Evolutionary conservation across 331 rosid genomes (phyloP), one percentile per base, ranked within the genome.

Genomic region (Phaseolus coccineus): DNA sequence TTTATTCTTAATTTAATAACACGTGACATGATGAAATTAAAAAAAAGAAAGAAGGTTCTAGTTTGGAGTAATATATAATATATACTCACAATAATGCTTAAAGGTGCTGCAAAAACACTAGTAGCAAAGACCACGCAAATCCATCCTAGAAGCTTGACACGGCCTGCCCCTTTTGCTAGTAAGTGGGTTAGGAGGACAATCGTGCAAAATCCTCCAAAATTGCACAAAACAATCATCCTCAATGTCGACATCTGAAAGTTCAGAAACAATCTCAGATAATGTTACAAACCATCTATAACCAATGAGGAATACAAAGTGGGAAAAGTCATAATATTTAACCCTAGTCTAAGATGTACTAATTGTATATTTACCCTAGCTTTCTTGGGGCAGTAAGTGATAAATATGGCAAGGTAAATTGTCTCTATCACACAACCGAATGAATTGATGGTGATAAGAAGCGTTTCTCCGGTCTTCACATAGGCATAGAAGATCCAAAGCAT

Each of bases 401-500:
- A 92, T 55, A 95, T 31, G 35, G 89, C 89, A 37, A 95, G 83
- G 83, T 95, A 95, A 79, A 91, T 74, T 6, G 94, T 91, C 86
- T 95, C 98, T 1, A 95, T 84, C 57, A 91, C 87, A 27, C 93
- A 90, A 58, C 98, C 98, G 13, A 93, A 71, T 1, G 90, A 76
- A 69, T 96, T 96, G 47, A 93, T 90, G 44, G 98, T 96, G 87
- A 93, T 83, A 11, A 96, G 91, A 74, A 96, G 96, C 9, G 75
- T 79, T 65, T 89, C 96, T 31, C 87, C 84, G 0, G 87, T 70
- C 79, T 96, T 96, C 11, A 87, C 84, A 2, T 83, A 87, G 5
- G 99, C 99, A 42, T 96, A 96, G 62, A 91, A 96, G 3, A 96
- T 77, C 99, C 99, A 96, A 68, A 96, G 87, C 91, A 84, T 93